Evolutionary conservation across 2,329 filamentous ascomycete species (phyloP), one percentile per base, ranked within the genome.

Genomic region (Pseudopyrenochaeta lycopersici): DNA sequence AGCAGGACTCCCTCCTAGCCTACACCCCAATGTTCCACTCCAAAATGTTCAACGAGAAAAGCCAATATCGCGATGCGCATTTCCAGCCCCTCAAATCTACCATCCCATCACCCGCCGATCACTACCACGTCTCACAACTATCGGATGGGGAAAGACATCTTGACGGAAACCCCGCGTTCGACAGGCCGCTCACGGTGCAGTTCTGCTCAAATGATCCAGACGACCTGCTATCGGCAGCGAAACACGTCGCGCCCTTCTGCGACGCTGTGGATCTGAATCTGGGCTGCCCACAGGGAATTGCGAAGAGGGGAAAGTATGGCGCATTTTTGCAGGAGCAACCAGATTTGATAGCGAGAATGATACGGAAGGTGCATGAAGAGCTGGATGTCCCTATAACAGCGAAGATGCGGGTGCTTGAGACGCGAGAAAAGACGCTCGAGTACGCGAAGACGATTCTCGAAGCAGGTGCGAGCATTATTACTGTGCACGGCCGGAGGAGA

Each of bases 1-100:
- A 86, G 38, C 74, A 76, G 43, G 81, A 88, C 48, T 59, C 60
- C 43, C 80, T 98, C 30, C 85, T 98, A 39, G 90, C 92, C 43
- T 99, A 99, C 74, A 92, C 92, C 1, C 95, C 95, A 43, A 99
- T 99, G 95, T 85, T 97, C 58, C 95, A 99, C 75, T 92, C 95
- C 2, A 90, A 93, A 49, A 84, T 98, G 61, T 99, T 96, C 74
- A 83, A 84, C 39, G 90, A 96, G 58, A 88, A 85, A 10, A 80
- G 86, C 17, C 88, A 88, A 58, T 96, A 96, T 76, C 88, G 94
- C 63, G 83, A 87, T 47, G 81, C 87, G 7, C 88, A 95, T 74
- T 97, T 98, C 76, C 90, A 97, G 67, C 87, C 92, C 1, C 83
- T 78, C 45, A 72, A 78, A 59, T 61, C 69, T 21, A 56, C 70